These are phyloP conservation scores for Withania somnifera DNA, from an alignment of 305 asterid genomes.

Conservation along the genomic window DNA sequence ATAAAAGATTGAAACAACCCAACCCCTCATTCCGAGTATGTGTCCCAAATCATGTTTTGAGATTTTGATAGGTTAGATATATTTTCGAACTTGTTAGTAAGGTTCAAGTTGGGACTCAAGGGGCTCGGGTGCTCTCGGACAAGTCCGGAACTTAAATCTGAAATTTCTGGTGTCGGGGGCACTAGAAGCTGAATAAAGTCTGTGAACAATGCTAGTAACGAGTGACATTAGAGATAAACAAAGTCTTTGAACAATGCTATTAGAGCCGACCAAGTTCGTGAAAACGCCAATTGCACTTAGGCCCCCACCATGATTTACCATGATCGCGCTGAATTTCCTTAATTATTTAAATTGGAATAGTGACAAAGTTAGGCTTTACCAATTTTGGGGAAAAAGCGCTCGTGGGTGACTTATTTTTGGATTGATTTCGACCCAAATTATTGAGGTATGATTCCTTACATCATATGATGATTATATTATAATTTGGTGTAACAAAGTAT, in stretches of 20 bases:
- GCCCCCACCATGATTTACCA: neutral
- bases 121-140: neutral
- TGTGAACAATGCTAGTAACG: neutral
- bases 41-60: neutral
- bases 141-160: neutral
- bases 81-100: neutral
- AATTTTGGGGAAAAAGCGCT: neutral
- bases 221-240: neutral
- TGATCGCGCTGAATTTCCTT: neutral
- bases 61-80: neutral
- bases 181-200: neutral
- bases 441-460: no score
- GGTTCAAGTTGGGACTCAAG: neutral
- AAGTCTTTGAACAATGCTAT: neutral
- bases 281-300: neutral
- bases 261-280: no score
- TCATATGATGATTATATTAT: no score
- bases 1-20: neutral
- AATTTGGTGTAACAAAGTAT: neutral
- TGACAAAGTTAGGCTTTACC: neutral
- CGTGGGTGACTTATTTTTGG: neutral
- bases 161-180: neutral
- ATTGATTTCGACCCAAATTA: neutral
- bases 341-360: neutral
- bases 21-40: neutral